Conservation (phyloP, 345 rosid genomes). For the Salix exigua region DNA sequence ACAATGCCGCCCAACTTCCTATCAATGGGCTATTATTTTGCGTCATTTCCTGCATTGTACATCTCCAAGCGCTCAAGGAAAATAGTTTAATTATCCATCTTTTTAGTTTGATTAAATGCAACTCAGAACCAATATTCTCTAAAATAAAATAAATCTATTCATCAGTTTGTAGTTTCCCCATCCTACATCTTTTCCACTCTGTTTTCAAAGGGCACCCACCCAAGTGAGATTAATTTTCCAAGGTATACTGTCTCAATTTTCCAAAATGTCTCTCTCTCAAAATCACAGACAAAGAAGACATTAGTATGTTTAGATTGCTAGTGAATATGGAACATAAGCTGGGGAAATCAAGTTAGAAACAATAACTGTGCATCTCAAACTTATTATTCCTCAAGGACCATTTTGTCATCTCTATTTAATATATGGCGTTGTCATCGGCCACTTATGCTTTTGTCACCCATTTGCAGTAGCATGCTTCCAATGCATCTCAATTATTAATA, state of each 20-base stretch:
- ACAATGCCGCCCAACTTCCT: too few relatives aligned
- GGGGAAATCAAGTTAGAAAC: background rate
- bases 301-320: background rate
- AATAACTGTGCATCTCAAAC: background rate
- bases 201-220: too few relatives aligned
- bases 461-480: background rate
- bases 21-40: too few relatives aligned
- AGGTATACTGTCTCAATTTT: background rate
- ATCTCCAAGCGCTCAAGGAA: too few relatives aligned
- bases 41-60: too few relatives aligned
- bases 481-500: background rate
- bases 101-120: too few relatives aligned
- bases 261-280: background rate
- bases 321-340: background rate
- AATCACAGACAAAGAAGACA: background rate
- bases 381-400: background rate
- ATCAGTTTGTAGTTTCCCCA: too few relatives aligned
- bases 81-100: too few relatives aligned
- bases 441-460: background rate
- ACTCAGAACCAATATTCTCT: too few relatives aligned
- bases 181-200: too few relatives aligned
- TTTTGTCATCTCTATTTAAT: background rate
- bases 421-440: background rate
- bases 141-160: too few relatives aligned
- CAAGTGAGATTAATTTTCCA: background rate